Conservation (phyloP, 2,329 filamentous ascomycete genomes). For the Exophiala sp. region DNA sequence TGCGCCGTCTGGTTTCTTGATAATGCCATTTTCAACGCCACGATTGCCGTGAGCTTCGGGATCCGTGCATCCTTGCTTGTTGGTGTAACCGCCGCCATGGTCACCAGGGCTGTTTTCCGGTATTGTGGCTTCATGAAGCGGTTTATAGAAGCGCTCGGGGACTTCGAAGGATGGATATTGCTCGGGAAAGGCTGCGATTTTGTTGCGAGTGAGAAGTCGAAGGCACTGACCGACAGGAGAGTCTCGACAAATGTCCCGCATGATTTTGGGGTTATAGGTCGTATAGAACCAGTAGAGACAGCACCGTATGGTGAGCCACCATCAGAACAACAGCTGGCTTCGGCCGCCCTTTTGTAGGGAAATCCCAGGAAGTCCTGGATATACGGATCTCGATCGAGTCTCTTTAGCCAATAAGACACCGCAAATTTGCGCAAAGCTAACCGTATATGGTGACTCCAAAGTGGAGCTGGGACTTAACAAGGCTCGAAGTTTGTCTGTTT, state of each 20-base stretch:
- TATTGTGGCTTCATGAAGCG: neutral
- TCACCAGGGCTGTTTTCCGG: no score
- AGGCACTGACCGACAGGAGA: neutral
- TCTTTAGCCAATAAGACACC: neutral
- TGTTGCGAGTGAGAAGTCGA: neutral
- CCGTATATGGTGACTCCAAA: neutral
- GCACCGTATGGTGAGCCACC: no score
- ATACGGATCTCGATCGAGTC: neutral
- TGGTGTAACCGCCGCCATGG: neutral
- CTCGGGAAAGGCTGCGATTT: neutral
- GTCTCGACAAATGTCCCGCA: neutral
- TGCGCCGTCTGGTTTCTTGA: neutral
- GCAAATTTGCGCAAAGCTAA: neutral
- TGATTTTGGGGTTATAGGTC: neutral
- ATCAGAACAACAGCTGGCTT: no score
- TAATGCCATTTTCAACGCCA: slow-evolving; percentile 26
- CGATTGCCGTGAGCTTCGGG: neutral
- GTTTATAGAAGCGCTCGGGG: neutral
- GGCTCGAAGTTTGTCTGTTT: no score
- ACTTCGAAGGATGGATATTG: neutral
- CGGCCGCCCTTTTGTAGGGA: no score
- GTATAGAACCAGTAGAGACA: no score
- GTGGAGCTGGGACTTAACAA: neutral
- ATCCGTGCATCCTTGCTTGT: neutral
- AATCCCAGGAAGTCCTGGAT: neutral